Conservation (phyloP, 352 stramenopile species). For the Blastocystis hominis region DNA sequence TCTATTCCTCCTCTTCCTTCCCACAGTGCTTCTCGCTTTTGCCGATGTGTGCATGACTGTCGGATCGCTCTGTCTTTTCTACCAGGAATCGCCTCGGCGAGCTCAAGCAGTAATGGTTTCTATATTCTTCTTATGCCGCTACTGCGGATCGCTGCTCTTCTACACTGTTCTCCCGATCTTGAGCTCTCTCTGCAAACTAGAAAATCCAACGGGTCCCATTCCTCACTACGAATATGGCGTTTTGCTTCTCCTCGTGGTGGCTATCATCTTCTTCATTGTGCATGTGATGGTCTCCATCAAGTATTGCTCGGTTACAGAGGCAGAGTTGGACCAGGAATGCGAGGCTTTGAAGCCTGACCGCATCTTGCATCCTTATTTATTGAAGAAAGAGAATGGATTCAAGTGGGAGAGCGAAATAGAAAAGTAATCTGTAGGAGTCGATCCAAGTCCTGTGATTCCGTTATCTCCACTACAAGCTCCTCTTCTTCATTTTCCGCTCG, state of each 20-base stretch:
- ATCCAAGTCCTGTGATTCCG: constrained; percentile 20
- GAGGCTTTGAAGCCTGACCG: background rate
- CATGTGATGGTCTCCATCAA: background rate
- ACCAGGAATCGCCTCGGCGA: constrained; percentile 11
- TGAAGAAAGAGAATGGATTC: background rate
- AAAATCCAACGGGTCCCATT: background rate
- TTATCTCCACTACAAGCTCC: background rate
- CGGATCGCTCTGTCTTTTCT: constrained; percentile 40
- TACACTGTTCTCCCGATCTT: constrained; percentile 10
- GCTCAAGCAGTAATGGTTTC: constrained; percentile 33
- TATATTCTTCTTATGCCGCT: background rate
- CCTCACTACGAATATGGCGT: constrained; percentile 30
- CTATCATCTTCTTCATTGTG: background rate
- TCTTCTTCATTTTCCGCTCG: background rate
- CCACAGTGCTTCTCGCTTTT: background rate
- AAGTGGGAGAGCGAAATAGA: background rate
- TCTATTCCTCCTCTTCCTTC: background rate
- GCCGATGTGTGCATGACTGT: background rate
- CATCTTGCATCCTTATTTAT: constrained; percentile 44
- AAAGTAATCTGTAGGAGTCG: background rate
- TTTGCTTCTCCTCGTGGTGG: background rate
- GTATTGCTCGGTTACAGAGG: constrained; percentile 33
- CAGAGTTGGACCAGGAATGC: constrained; percentile 33
- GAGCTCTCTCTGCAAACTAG: background rate
- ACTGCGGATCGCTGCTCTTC: constrained; percentile 50